phyloP scores from a whole-genome alignment of 2,329 filamentous ascomycete genomes.

The Sporothrix inflata region DNA sequence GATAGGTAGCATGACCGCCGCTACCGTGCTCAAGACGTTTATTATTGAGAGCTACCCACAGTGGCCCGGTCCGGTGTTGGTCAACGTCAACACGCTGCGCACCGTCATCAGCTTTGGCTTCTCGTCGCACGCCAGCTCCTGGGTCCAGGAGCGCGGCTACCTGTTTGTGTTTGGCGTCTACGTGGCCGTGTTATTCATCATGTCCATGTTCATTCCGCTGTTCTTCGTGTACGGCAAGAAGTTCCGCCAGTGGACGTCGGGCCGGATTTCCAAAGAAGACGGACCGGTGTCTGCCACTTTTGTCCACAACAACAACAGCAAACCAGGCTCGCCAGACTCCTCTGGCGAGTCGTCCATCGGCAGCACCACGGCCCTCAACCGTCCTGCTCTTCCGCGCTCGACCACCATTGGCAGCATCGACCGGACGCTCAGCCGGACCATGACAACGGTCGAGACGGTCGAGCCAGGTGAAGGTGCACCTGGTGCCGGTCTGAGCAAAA shows the following conservation, averaged over 20 bases:
- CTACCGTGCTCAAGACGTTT: slow-evolving; percentile 42
- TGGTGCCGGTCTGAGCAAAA: not conserved
- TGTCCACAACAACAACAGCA: not conserved
- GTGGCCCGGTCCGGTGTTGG: slow-evolving; percentile 39
- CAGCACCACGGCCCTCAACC: slow-evolving; percentile 10
- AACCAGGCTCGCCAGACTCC: not conserved
- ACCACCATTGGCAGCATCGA: slow-evolving; percentile 27
- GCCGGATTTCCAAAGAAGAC: slow-evolving; percentile 28
- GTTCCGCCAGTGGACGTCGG: slow-evolving; percentile 37
- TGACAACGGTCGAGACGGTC: slow-evolving; percentile 23
- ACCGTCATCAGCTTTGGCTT: slow-evolving; percentile 42
- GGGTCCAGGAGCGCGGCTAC: slow-evolving; percentile 39
- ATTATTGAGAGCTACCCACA: slow-evolving; percentile 43
- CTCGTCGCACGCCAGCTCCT: slow-evolving; percentile 39
- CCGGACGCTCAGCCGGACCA: slow-evolving; percentile 17
- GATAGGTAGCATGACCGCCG: slow-evolving; percentile 38
- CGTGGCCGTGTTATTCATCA: slow-evolving; percentile 40
- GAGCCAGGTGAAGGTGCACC: not conserved
- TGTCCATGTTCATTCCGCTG: slow-evolving; percentile 38
- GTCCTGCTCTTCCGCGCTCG: not conserved
- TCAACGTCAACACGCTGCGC: slow-evolving; percentile 41
- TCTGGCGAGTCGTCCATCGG: not conserved
- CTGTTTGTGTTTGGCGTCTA: slow-evolving; percentile 40
- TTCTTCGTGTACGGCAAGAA: slow-evolving; percentile 39
- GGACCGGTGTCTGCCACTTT: not conserved